Evolutionary conservation across 2,329 filamentous ascomycete genomes (phyloP).

Genomic region (Exophiala alcalophila): DNA sequence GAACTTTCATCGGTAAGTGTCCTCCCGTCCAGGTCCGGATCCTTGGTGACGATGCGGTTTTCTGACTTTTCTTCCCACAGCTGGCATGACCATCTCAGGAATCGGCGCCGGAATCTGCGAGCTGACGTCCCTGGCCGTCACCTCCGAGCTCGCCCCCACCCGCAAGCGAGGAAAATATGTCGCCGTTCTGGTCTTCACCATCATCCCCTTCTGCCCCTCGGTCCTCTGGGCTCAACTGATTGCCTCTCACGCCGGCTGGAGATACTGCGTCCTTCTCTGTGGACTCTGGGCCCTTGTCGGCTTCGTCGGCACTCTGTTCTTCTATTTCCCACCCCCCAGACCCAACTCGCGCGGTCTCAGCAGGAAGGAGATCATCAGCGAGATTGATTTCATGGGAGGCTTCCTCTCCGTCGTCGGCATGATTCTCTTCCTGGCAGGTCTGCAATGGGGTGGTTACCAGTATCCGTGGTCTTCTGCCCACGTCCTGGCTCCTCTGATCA

Average conservation of each 20-base stretch:
- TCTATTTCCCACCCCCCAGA: conserved; percentile 48
- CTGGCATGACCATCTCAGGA: conserved; percentile 58
- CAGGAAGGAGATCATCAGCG: conserved; percentile 40
- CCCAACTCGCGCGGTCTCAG: conserved; percentile 35
- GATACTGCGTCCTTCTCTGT: conserved; percentile 44
- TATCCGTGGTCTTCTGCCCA: conserved; percentile 47
- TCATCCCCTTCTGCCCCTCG: conserved; percentile 61
- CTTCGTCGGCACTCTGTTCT: conserved; percentile 41
- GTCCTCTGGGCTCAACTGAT: conserved; percentile 61
- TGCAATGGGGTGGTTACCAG: conserved; percentile 50
- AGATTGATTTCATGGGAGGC: conserved; percentile 52
- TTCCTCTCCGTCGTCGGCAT: conserved; percentile 49
- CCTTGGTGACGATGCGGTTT: no score
- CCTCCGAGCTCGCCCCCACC: conserved; percentile 65
- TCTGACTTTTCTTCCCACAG: conserved; percentile 34
- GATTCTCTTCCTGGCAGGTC: conserved; percentile 48
- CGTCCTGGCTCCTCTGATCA: conserved; percentile 46
- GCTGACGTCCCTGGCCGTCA: conserved; percentile 65
- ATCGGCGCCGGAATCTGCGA: conserved; percentile 66
- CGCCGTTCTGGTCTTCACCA: conserved; percentile 58
- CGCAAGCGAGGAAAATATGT: conserved; percentile 64
- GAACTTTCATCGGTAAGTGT: conserved; percentile 56
- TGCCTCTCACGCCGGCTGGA: conserved; percentile 44
- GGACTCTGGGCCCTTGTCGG: conserved; percentile 44
- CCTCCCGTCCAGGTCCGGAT: no score